Percentiles rank a stretch among this genome's conserved stretches.
Conservation (phyloP, 805 yeast genomes). For the Candida bentonensis region DNA sequence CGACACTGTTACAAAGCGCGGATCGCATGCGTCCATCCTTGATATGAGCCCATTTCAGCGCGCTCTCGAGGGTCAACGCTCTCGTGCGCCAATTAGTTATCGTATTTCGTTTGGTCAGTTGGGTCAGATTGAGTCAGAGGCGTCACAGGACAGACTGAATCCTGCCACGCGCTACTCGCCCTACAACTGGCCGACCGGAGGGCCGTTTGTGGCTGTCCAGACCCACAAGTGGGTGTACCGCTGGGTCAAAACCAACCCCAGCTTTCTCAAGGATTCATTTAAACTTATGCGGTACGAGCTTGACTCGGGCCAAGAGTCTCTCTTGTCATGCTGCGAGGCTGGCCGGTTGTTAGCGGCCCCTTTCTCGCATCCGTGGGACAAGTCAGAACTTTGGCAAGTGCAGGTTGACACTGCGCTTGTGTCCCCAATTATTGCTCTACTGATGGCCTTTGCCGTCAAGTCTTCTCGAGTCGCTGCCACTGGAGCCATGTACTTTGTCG, state of each 20-base stretch:
- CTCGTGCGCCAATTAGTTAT: slow-evolving; percentile 10
- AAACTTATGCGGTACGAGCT: slow-evolving; percentile 11
- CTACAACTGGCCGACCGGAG: background rate
- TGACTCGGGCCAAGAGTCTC: slow-evolving; percentile 2
- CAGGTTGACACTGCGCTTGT: slow-evolving; percentile 14
- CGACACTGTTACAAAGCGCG: slow-evolving; percentile 9
- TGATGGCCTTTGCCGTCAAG: slow-evolving; percentile 16
- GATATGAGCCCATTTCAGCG: slow-evolving; percentile 11
- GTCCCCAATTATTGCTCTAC: slow-evolving; percentile 12
- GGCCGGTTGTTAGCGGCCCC: slow-evolving; percentile 9
- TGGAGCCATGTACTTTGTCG: background rate
- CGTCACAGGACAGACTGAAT: background rate
- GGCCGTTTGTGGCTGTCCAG: slow-evolving; percentile 2
- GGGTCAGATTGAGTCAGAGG: background rate
- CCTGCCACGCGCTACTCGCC: background rate
- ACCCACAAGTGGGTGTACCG: slow-evolving; percentile 4
- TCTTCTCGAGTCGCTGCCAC: background rate
- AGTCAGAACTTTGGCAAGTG: slow-evolving; percentile 11
- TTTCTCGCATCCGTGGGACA: slow-evolving; percentile 13
- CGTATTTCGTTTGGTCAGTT: slow-evolving; percentile 8
- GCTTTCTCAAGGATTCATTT: slow-evolving; percentile 6
- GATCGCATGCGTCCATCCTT: slow-evolving; percentile 10
- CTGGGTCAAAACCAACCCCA: slow-evolving; percentile 7
- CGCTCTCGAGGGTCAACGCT: slow-evolving; percentile 6
- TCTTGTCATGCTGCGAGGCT: slow-evolving; percentile 3